Percentiles rank a stretch among this genome's conserved stretches.
Evolutionary conservation across 202 grass and related monocot genomes (phyloP).

Genomic region (Elaeis oleifera): DNA sequence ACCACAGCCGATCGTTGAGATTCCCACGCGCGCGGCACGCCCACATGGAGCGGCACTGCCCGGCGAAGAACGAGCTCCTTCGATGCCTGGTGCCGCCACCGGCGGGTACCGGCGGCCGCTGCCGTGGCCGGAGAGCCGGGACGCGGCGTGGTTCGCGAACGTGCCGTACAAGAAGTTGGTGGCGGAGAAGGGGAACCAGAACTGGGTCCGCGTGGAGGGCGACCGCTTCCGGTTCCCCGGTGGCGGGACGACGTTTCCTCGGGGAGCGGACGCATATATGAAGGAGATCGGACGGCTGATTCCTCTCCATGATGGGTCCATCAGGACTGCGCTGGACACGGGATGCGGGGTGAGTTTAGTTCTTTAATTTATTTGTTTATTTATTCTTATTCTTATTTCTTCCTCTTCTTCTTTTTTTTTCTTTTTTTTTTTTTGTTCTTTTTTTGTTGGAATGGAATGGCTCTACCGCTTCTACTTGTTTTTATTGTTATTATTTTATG

Average conservation of each 20-base stretch:
- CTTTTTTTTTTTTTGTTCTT: too few relatives aligned
- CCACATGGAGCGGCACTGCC: slow-evolving; percentile 40
- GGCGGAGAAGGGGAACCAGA: slow-evolving; percentile 32
- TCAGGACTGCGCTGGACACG: slow-evolving; percentile 34
- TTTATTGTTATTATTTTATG: too few relatives aligned
- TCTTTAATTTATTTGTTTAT: neutral
- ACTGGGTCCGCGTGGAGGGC: slow-evolving; percentile 27
- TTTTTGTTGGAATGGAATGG: too few relatives aligned
- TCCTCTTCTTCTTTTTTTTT: too few relatives aligned
- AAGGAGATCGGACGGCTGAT: slow-evolving; percentile 26
- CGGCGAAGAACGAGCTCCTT: slow-evolving; percentile 10
- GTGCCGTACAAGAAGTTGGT: slow-evolving; percentile 30
- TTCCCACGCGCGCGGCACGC: slow-evolving; percentile 22
- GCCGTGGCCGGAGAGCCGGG: slow-evolving; percentile 35
- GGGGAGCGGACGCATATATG: slow-evolving; percentile 29
- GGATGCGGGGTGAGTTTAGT: slow-evolving; percentile 35
- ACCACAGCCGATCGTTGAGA: slow-evolving; percentile 19
- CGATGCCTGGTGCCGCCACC: slow-evolving; percentile 30
- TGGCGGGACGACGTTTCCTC: slow-evolving; percentile 36
- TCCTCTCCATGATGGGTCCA: slow-evolving; percentile 14
- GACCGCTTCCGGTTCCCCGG: slow-evolving; percentile 32
- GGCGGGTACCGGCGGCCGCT: slow-evolving; percentile 15
- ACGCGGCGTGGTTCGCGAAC: slow-evolving; percentile 34
- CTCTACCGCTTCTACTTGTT: too few relatives aligned
- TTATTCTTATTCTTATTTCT: neutral